Percentiles rank a stretch among this genome's conserved stretches.
These are phyloP conservation scores for Fusarium tjaetaba DNA, from an alignment of 2,329 filamentous ascomycete species.

Conservation along the genomic window DNA sequence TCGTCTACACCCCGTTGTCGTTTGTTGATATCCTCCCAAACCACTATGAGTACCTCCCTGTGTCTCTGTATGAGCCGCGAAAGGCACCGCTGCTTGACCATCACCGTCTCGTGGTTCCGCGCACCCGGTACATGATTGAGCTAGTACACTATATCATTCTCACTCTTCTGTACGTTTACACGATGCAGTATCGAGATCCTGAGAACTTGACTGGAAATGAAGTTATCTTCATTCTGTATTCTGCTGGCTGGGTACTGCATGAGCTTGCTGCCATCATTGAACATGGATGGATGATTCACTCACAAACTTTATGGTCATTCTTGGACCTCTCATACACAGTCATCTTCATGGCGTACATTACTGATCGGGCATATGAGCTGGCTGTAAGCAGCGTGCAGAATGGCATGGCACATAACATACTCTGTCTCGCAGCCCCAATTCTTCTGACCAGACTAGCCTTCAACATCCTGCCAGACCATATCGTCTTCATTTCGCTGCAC, in stretches of 20 bases:
- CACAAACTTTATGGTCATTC: slow-evolving; percentile 78
- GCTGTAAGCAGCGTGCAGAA: slow-evolving; percentile 54
- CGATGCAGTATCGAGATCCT: slow-evolving; percentile 66
- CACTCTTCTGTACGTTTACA: slow-evolving; percentile 67
- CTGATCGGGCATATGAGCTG: slow-evolving; percentile 65
- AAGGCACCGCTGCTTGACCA: slow-evolving; percentile 74
- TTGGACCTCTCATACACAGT: slow-evolving; percentile 73
- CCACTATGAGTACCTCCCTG: slow-evolving; percentile 74
- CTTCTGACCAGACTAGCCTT: slow-evolving; percentile 75
- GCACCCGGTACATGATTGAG: slow-evolving; percentile 72
- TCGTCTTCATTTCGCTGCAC: slow-evolving; percentile 76
- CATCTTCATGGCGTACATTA: slow-evolving; percentile 69
- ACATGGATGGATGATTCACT: slow-evolving; percentile 72
- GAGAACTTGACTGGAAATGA: slow-evolving; percentile 59
- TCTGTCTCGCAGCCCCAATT: slow-evolving; percentile 72
- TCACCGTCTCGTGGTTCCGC: slow-evolving; percentile 74
- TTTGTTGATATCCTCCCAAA: slow-evolving; percentile 78
- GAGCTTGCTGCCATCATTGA: slow-evolving; percentile 71
- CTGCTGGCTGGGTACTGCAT: slow-evolving; percentile 72
- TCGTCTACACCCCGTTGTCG: slow-evolving; percentile 74
- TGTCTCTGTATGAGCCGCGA: slow-evolving; percentile 73
- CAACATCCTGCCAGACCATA: slow-evolving; percentile 76
- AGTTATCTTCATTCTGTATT: slow-evolving; percentile 69
- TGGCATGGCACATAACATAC: slow-evolving; percentile 66
- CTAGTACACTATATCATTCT: slow-evolving; percentile 70